Evolutionary conservation across 306 rosid genomes (phyloP).

Genomic region (Trifolium fragiferum): DNA sequence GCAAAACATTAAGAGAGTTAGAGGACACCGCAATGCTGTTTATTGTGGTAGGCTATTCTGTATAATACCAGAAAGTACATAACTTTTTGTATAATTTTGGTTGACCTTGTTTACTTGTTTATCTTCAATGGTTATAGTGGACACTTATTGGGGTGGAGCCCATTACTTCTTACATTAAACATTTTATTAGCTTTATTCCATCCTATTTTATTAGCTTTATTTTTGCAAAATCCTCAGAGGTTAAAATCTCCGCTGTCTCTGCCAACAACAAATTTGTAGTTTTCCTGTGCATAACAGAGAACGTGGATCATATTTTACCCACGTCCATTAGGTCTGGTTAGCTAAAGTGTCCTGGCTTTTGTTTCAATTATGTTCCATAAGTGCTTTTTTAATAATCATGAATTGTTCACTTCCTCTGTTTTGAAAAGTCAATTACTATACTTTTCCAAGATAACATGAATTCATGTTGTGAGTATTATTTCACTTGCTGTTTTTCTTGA

Average conservation of each 20-base stretch:
- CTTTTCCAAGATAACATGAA: constrained; percentile 30
- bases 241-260: too few species aligned
- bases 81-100: constrained; percentile 34
- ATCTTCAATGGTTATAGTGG: constrained; percentile 9
- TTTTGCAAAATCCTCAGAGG: too few species aligned
- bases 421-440: constrained; percentile 29
- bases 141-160: constrained; percentile 16
- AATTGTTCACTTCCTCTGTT: constrained; percentile 17
- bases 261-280: too few species aligned
- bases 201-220: too few species aligned
- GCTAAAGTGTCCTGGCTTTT: constrained; percentile 8
- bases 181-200: too few species aligned
- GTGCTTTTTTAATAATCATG: constrained; percentile 1
- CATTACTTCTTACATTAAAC: too few species aligned
- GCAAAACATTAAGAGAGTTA: constrained; percentile 82
- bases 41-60: constrained; percentile 83
- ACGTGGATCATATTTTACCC: too few species aligned
- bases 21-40: constrained; percentile 98
- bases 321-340: too few species aligned
- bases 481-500: constrained; percentile 25
- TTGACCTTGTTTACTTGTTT: constrained; percentile 6
- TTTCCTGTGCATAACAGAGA: too few species aligned
- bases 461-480: constrained; percentile 22
- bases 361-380: constrained; percentile 30
- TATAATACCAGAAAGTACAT: constrained; percentile 31